A percentile compares a stretch with the other conserved stretches of the same genome.
Conservation (phyloP, 1,284 basidiomycete species). For the Neolentinus lepideus region DNA sequence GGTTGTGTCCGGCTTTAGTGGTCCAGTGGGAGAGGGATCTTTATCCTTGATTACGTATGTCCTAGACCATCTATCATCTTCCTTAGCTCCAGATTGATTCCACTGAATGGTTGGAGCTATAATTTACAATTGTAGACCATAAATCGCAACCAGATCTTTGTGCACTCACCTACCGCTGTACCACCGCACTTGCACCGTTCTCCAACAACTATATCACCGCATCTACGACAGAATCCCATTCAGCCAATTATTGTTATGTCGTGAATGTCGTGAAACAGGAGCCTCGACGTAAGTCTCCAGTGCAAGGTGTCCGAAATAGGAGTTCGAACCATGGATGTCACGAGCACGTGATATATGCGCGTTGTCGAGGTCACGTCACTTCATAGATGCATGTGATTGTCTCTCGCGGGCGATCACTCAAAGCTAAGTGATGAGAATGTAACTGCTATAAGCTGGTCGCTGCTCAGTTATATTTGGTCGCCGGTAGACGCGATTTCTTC, state of each 20-base stretch:
- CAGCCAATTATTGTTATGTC: background rate
- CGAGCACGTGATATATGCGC: background rate
- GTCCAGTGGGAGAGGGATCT: constrained; percentile 25
- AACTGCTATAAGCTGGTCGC: background rate
- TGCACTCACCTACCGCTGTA: constrained; percentile 56
- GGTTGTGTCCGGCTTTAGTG: constrained; percentile 7
- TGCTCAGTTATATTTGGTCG: background rate
- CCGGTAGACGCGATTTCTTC: background rate
- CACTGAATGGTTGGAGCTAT: constrained; percentile 64
- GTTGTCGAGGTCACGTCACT: background rate
- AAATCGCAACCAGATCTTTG: constrained; percentile 9
- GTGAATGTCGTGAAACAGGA: background rate
- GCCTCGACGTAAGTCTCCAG: background rate
- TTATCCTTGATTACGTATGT: constrained; percentile 50
- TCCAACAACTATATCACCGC: constrained; percentile 69
- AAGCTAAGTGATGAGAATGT: background rate
- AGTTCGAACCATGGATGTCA: background rate
- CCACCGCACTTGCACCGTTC: constrained; percentile 73
- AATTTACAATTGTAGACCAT: constrained; percentile 5
- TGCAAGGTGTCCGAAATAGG: background rate
- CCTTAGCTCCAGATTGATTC: constrained; percentile 36
- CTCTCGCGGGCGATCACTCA: background rate
- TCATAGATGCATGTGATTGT: background rate
- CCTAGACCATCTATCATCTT: constrained; percentile 57
- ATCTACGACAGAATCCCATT: constrained; percentile 78